phyloP scores from a whole-genome alignment of 768 basidiomycete species.

The Suillus plorans region DNA sequence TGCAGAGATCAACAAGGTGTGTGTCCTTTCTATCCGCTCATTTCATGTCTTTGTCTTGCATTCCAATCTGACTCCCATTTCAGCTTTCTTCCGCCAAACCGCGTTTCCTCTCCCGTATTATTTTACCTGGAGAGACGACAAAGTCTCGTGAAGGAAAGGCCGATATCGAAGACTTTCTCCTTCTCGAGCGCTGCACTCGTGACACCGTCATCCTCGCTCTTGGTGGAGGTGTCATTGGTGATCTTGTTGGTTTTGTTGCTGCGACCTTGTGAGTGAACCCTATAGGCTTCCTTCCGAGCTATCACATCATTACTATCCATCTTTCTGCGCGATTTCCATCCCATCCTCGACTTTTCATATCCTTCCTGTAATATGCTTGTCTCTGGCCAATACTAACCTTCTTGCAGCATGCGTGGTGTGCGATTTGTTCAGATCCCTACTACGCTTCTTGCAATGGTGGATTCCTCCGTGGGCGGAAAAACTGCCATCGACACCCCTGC shows the following conservation, averaged over 20 bases:
- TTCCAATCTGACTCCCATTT: not conserved
- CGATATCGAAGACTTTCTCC: conserved; percentile 88
- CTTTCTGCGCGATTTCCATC: not conserved
- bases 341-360: conserved; percentile 8
- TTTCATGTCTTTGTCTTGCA: not conserved
- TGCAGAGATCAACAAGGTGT: conserved; percentile 29
- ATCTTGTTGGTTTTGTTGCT: conserved; percentile 94
- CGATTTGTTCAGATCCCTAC: conserved; percentile 96
- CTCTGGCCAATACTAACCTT: conserved; percentile 4
- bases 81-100: conserved; percentile 35
- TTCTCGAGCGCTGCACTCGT: conserved; percentile 84
- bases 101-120: conserved; percentile 74
- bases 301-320: not conserved
- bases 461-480: conserved; percentile 96
- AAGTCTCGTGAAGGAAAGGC: conserved; percentile 93
- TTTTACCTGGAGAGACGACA: conserved; percentile 89
- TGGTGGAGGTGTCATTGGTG: conserved; percentile 97
- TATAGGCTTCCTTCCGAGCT: not conserved
- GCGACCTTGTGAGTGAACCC: conserved; percentile 79
- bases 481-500: conserved; percentile 99
- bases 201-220: conserved; percentile 93
- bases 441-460: conserved; percentile 96
- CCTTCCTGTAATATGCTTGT: rapidly evolving
- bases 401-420: conserved; percentile 89
- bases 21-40: not conserved